phyloP scores from a whole-genome alignment of 1,284 basidiomycete genomes.

The Cutaneotrichosporon curvatum region DNA sequence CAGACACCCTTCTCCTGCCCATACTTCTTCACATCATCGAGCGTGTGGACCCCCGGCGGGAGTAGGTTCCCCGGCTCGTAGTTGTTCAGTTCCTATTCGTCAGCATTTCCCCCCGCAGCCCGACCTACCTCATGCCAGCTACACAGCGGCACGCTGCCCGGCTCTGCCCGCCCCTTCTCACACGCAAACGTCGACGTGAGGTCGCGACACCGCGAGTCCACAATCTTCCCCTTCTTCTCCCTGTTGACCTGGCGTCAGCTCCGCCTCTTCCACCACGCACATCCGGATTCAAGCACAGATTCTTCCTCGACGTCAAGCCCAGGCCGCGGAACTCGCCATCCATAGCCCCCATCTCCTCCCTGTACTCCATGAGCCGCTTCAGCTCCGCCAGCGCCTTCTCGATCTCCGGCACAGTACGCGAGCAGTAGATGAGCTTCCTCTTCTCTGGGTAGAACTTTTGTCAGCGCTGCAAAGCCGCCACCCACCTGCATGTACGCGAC shows the following conservation, averaged over 20 bases:
- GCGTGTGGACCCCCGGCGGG: slow-evolving; percentile 83
- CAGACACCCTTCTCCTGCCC: slow-evolving; percentile 81
- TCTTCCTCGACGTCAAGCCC: slow-evolving; percentile 91
- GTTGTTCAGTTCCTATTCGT: slow-evolving; percentile 59
- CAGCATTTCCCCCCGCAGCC: slow-evolving; percentile 1
- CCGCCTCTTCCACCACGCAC: slow-evolving; percentile 50
- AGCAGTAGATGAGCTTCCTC: slow-evolving; percentile 96
- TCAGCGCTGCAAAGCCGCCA: neutral
- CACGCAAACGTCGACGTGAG: slow-evolving; percentile 80
- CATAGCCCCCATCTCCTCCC: slow-evolving; percentile 66
- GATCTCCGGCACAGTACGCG: slow-evolving; percentile 99
- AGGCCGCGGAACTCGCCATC: slow-evolving; percentile 80
- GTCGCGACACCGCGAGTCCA: slow-evolving; percentile 94
- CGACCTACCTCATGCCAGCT: slow-evolving; percentile 76
- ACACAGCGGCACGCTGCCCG: slow-evolving; percentile 87
- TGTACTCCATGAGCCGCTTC: slow-evolving; percentile 89
- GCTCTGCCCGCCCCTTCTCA: slow-evolving; percentile 77
- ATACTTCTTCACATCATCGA: slow-evolving; percentile 87
- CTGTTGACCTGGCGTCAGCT: slow-evolving; percentile 62
- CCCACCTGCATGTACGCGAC: slow-evolving; percentile 92
- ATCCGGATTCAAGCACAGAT: slow-evolving; percentile 91
- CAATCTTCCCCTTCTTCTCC: slow-evolving; percentile 96
- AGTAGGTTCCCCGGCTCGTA: slow-evolving; percentile 78
- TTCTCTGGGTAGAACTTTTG: slow-evolving; percentile 78
- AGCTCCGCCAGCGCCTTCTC: slow-evolving; percentile 96